Evolutionary conservation across 2,329 filamentous ascomycete genomes (phyloP).

Genomic region (Domatiomyces globalis): DNA sequence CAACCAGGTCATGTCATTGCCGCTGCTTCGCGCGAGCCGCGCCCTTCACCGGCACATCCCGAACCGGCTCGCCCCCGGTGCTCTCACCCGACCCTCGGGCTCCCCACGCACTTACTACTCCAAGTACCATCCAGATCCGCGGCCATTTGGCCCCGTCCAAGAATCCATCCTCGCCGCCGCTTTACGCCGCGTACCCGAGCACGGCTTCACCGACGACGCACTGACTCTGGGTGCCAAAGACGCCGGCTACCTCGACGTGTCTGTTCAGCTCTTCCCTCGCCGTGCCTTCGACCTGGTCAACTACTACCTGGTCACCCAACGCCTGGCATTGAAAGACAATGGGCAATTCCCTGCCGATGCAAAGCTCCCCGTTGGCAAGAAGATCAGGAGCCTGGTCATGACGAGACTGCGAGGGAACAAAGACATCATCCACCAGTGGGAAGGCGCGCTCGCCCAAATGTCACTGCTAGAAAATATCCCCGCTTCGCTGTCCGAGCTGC

Average conservation of each 20-base stretch:
- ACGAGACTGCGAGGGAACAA: conserved; percentile 62
- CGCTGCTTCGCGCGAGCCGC: neutral
- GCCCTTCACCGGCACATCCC: neutral
- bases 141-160: conserved; percentile 56
- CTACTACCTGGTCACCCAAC: conserved; percentile 58
- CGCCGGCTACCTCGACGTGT: conserved; percentile 73
- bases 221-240: conserved; percentile 68
- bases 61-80: too few species aligned
- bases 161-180: conserved; percentile 67
- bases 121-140: conserved; percentile 49
- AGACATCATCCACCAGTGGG: conserved; percentile 62
- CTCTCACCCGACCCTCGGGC: neutral
- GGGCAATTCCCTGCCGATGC: conserved; percentile 24
- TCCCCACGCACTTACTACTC: conserved; percentile 49
- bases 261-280: conserved; percentile 64
- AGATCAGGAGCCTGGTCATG: conserved; percentile 59
- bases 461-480: conserved; percentile 68
- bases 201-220: conserved; percentile 66
- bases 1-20: neutral
- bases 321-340: conserved; percentile 41
- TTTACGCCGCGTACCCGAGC: conserved; percentile 58
- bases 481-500: conserved; percentile 62
- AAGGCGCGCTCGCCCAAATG: conserved; percentile 86
- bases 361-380: conserved; percentile 40
- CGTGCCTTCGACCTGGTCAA: conserved; percentile 70